Conservation (phyloP, 2,329 filamentous ascomycete genomes). For the Fusarium acutatum region DNA sequence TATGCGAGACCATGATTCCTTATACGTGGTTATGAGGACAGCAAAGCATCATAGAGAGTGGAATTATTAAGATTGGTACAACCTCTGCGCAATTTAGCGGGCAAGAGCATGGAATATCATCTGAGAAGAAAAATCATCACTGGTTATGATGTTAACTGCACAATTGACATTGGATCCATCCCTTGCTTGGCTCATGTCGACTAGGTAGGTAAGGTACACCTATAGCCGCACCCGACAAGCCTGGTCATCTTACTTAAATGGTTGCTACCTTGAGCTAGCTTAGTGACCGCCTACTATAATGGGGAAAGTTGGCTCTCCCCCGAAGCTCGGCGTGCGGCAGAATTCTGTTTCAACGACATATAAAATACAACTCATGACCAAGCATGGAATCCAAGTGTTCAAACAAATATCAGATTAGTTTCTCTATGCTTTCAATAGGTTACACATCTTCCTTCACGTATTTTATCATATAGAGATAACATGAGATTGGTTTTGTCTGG, state of each 20-base stretch:
- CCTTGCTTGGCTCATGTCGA: constrained; percentile 17
- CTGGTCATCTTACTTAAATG: background rate
- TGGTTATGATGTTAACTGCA: background rate
- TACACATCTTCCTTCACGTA: background rate
- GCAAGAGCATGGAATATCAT: background rate
- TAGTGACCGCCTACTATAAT: background rate
- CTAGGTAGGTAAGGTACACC: background rate
- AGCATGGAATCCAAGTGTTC: background rate
- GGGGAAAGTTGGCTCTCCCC: background rate
- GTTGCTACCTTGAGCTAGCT: background rate
- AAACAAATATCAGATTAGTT: constrained; percentile 13
- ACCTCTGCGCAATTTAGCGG: background rate
- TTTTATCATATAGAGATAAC: constrained; percentile 17
- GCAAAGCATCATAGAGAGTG: constrained; percentile 31
- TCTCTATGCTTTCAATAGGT: constrained; percentile 10
- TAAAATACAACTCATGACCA: background rate
- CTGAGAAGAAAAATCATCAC: constrained; percentile 1
- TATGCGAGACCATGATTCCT: constrained; percentile 44
- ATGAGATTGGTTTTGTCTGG: constrained; percentile 19
- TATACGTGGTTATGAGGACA: constrained; percentile 24
- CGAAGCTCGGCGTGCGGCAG: background rate
- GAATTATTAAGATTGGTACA: background rate
- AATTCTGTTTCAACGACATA: background rate
- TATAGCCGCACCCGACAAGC: background rate
- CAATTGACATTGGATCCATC: background rate